Conservation (phyloP, 106 monocot genomes). For the Apostasia ramifera region DNA sequence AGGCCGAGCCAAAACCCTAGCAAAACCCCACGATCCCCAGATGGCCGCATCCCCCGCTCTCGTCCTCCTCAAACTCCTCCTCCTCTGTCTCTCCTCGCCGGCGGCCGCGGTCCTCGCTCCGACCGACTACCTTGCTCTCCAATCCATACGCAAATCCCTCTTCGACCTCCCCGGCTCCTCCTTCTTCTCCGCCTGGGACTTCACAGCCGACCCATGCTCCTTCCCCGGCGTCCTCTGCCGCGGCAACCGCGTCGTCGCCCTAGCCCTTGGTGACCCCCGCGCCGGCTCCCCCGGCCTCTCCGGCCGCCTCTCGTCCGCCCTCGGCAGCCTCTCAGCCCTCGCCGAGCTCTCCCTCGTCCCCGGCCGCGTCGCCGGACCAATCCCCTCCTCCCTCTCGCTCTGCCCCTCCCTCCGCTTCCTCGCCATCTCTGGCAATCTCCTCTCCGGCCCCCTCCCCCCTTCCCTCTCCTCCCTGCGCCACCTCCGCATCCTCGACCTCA, state of each 20-base stretch:
- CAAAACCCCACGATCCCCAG: neutral
- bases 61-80: neutral
- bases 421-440: slow-evolving; percentile 45
- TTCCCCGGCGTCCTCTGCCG: slow-evolving; percentile 43
- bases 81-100: neutral
- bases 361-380: slow-evolving; percentile 38
- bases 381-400: slow-evolving; percentile 26
- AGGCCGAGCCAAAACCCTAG: neutral
- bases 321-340: slow-evolving; percentile 55
- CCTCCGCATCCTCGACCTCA: slow-evolving; percentile 49
- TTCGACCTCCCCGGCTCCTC: slow-evolving; percentile 63
- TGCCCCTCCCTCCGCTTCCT: slow-evolving; percentile 51
- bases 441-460: slow-evolving; percentile 36
- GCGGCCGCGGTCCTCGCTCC: slow-evolving; percentile 46
- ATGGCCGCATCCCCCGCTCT: neutral
- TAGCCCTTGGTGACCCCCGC: slow-evolving; percentile 55
- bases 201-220: slow-evolving; percentile 69
- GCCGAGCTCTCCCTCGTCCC: slow-evolving; percentile 63
- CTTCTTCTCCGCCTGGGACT: slow-evolving; percentile 79
- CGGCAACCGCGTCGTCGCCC: slow-evolving; percentile 42
- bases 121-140: slow-evolving; percentile 65
- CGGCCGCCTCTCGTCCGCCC: slow-evolving; percentile 33
- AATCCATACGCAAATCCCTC: slow-evolving; percentile 53
- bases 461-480: slow-evolving; percentile 22
- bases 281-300: slow-evolving; percentile 50